phyloP scores from a whole-genome alignment of 306 rosid genomes.

The Ormosia emarginata region DNA sequence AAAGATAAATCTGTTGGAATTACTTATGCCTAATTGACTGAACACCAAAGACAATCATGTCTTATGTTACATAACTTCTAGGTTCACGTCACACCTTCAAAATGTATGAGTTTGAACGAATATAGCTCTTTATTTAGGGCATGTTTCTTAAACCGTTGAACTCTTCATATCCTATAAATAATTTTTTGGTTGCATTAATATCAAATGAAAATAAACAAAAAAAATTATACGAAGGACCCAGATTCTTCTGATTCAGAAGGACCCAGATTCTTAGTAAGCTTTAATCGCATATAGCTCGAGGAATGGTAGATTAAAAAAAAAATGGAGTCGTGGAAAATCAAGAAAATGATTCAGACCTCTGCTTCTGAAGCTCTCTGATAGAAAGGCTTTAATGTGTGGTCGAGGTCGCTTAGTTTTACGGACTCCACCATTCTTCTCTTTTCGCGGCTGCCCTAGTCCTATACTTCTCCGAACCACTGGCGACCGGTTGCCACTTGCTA shows the following conservation, averaged over 20 bases:
- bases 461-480: neutral
- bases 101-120: neutral
- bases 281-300: neutral
- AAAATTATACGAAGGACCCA: neutral
- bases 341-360: conserved; percentile 46
- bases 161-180: neutral
- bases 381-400: conserved; percentile 59
- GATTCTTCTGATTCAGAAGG: neutral
- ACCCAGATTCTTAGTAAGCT: neutral
- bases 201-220: neutral
- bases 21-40: neutral
- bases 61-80: neutral
- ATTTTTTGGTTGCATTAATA: neutral
- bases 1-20: neutral
- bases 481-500: neutral
- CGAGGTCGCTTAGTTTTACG: conserved; percentile 22
- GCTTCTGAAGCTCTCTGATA: conserved; percentile 71
- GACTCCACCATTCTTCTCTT: conserved; percentile 50
- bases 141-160: neutral
- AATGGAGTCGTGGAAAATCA: neutral
- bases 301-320: neutral
- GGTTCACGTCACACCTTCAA: neutral
- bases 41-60: neutral
- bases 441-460: neutral
- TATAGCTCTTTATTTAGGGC: neutral